Evolutionary conservation across 1,284 basidiomycete genomes (phyloP).

Genomic region (Uromyces viciae-fabae): DNA sequence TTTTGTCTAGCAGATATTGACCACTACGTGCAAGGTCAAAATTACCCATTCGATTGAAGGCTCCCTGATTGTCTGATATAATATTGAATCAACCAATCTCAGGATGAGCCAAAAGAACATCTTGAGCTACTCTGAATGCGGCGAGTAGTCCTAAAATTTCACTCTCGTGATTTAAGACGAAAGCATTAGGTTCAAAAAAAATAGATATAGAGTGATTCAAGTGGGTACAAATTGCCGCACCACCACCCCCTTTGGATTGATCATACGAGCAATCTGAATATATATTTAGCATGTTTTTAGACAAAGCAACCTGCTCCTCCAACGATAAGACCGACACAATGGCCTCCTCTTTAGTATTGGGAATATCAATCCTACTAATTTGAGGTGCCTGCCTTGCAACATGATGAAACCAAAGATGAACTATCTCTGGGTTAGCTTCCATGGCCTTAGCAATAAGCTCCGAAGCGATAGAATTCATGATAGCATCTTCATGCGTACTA

Average conservation of each 20-base stretch:
- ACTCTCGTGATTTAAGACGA: conserved; percentile 13
- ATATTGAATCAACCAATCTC: not conserved
- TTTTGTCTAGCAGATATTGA: not conserved
- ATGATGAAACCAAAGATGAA: not conserved
- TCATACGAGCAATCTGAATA: not conserved
- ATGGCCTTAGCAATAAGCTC: not conserved
- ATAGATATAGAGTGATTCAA: not conserved
- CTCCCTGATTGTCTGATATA: conserved; percentile 1
- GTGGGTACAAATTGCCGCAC: not conserved
- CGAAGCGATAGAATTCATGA: not conserved
- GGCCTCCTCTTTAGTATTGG: not conserved
- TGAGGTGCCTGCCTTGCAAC: no score
- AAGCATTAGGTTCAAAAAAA: not conserved
- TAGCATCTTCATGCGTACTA: not conserved
- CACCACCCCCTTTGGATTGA: not conserved
- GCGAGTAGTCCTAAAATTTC: not conserved
- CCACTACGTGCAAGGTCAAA: no score
- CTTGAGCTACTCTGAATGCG: not conserved
- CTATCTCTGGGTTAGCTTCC: not conserved
- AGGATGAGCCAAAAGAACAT: no score
- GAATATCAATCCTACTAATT: not conserved
- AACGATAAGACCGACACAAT: no score
- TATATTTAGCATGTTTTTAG: not conserved
- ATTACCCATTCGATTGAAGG: not conserved
- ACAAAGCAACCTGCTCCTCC: no score